Conservation (phyloP, 345 rosid genomes). For the Sonneratia alba region DNA sequence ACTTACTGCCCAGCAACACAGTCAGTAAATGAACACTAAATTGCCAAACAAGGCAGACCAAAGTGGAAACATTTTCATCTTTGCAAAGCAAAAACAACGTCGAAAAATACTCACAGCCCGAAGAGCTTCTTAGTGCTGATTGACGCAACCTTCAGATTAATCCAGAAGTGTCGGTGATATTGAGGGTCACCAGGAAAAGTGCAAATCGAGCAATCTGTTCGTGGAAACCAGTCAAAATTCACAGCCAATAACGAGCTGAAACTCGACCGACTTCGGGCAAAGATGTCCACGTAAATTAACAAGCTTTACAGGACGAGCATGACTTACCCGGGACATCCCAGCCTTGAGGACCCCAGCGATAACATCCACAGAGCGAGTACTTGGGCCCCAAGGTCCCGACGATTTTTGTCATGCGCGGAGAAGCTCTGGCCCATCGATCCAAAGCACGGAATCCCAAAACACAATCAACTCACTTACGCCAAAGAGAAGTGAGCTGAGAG, state of each 20-base stretch:
- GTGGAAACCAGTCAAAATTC: not conserved
- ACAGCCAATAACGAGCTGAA: not conserved
- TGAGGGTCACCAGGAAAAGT: conserved; percentile 73
- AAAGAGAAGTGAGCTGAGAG: not conserved
- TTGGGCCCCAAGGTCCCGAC: conserved; percentile 88
- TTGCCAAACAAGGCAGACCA: not conserved
- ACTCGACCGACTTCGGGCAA: not conserved
- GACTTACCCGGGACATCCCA: conserved; percentile 82
- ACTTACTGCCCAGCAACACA: too few relatives aligned
- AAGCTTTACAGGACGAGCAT: not conserved
- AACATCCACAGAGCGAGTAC: conserved; percentile 66
- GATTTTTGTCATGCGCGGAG: conserved; percentile 92
- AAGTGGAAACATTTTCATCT: not conserved
- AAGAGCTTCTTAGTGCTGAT: conserved; percentile 76
- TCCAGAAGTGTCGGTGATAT: conserved; percentile 83
- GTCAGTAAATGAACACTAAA: not conserved
- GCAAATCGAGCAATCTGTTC: conserved; percentile 76
- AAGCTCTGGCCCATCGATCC: conserved; percentile 43
- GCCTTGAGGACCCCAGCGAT: conserved; percentile 75
- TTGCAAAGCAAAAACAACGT: not conserved
- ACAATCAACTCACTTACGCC: not conserved
- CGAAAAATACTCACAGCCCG: conserved; percentile 46
- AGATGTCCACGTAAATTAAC: not conserved
- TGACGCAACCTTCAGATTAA: conserved; percentile 66
- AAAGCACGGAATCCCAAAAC: not conserved